phyloP scores from a whole-genome alignment of 257 asterid species.

The Capsicum chinense region DNA sequence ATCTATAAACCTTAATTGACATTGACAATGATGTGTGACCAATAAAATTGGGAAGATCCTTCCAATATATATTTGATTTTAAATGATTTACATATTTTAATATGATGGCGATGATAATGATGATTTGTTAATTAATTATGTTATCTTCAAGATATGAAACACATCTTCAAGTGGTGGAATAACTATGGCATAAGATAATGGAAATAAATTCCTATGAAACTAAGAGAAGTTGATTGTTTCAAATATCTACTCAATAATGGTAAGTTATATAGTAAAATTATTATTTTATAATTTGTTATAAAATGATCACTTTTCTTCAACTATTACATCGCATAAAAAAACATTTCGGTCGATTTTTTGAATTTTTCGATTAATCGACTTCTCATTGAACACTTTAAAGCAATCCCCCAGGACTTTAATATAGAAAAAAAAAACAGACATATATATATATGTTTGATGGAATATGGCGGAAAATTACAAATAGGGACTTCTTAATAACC shows the following conservation, averaged over 20 bases:
- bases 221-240: background rate
- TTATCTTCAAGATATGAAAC: background rate
- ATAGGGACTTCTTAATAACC: no score
- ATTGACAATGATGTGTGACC: background rate
- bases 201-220: background rate
- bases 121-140: slow-evolving; percentile 1
- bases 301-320: no score
- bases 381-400: no score
- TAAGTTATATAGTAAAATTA: background rate
- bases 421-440: no score
- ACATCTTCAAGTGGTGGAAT: background rate
- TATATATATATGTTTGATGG: no score
- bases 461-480: no score
- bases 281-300: no score
- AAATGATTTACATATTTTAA: background rate
- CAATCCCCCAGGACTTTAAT: no score
- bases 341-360: no score
- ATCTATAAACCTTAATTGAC: background rate
- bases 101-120: background rate
- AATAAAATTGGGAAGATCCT: background rate
- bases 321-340: no score
- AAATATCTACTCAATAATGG: background rate
- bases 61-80: background rate
- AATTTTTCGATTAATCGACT: background rate
- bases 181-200: background rate